These are phyloP conservation scores for Acanthamoeba lenticulata DNA, from an alignment of 208 protist species.

Conservation along the genomic window DNA sequence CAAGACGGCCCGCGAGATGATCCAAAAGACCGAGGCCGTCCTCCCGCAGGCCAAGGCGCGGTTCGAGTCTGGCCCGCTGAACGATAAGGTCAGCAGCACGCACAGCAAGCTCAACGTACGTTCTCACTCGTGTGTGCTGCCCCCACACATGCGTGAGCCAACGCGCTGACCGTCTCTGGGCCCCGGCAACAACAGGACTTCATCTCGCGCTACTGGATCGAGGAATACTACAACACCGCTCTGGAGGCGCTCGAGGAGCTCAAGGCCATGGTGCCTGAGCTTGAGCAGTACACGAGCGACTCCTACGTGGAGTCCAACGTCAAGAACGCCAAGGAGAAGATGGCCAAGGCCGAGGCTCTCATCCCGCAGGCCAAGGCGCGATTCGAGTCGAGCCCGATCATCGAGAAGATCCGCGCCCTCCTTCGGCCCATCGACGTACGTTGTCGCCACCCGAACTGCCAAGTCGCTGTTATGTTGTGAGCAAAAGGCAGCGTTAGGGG, in stretches of 20 bases:
- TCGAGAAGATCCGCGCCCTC: not conserved
- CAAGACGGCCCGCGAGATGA: not conserved
- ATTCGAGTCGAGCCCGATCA: not conserved
- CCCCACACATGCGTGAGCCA: not conserved
- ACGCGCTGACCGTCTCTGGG: not conserved
- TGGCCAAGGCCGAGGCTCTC: not conserved
- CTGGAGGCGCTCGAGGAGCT: conserved; percentile 44
- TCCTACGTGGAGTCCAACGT: not conserved
- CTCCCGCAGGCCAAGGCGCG: conserved; percentile 39
- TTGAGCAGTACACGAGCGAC: not conserved
- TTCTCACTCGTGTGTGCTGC: no score
- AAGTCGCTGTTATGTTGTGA: no score
- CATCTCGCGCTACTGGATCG: not conserved
- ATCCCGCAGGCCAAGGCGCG: conserved; percentile 24
- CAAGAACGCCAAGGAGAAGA: conserved; percentile 43
- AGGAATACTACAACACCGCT: conserved; percentile 52
- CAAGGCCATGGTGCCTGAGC: not conserved
- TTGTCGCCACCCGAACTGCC: no score
- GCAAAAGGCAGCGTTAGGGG: no score
- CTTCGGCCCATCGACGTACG: not conserved
- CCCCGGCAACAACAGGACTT: not conserved
- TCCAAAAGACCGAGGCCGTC: not conserved
- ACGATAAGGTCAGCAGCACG: not conserved
- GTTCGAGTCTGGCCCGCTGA: conserved; percentile 47
- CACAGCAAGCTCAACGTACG: conserved; percentile 62